A percentile compares a stretch with the other conserved stretches of the same genome.
Conservation (phyloP, 129 eudicot genomes). For the Chrysanthemum lavandulifolium region DNA sequence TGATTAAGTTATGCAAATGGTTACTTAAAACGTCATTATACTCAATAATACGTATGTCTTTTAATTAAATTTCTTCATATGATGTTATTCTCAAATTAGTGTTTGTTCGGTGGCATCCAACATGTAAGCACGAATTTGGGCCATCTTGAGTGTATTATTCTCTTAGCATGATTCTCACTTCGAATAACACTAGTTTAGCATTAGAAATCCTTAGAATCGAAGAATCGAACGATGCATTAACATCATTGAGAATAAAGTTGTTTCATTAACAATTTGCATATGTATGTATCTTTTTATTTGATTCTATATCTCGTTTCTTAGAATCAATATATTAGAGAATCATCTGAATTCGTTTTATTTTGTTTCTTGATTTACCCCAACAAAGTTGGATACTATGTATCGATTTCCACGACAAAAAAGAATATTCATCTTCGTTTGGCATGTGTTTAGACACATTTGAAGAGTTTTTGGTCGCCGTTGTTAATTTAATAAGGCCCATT, state of each 20-base stretch:
- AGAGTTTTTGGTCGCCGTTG: too few relatives aligned
- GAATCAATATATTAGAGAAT: not conserved
- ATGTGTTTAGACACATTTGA: too few relatives aligned
- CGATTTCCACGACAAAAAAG: too few relatives aligned
- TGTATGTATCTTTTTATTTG: conserved; percentile 11
- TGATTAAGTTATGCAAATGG: not conserved
- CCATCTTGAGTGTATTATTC: conserved; percentile 20
- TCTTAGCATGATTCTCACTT: conserved; percentile 16
- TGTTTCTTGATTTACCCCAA: conserved; percentile 1
- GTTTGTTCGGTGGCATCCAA: conserved; percentile 25
- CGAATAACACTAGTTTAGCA: conserved; percentile 11
- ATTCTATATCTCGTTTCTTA: conserved; percentile 9
- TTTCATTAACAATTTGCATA: not conserved
- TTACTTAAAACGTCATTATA: not conserved
- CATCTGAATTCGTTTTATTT: not conserved
- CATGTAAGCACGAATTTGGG: conserved; percentile 18
- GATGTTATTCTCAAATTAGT: not conserved
- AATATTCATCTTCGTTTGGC: not conserved
- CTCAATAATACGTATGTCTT: not conserved
- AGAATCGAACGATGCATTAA: conserved; percentile 23
- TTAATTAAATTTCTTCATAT: not conserved
- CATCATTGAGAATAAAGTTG: conserved; percentile 17
- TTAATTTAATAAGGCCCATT: too few relatives aligned
- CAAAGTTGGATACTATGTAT: not conserved
- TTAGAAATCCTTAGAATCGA: not conserved